A percentile compares a stretch with the other conserved stretches of the same genome.
Evolutionary conservation across 305 asterid genomes (phyloP).

Genomic region (Plantago coronopus): DNA sequence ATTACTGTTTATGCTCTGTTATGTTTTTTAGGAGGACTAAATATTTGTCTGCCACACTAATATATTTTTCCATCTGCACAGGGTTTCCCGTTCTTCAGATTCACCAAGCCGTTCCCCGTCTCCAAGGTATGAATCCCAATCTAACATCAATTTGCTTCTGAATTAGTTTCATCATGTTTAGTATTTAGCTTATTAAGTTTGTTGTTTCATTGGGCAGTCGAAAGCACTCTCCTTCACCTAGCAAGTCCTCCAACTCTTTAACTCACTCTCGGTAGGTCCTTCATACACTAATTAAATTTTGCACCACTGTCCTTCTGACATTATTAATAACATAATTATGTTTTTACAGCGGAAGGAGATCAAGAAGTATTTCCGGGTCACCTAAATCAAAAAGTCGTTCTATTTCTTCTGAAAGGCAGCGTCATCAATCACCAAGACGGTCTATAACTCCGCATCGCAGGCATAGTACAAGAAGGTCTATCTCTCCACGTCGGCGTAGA

Average conservation of each 20-base stretch:
- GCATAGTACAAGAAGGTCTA: conserved; percentile 44
- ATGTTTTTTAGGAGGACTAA: not conserved
- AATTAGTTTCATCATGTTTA: conserved; percentile 1
- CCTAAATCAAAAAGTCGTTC: conserved; percentile 54
- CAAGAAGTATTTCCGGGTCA: conserved; percentile 56
- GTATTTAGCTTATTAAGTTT: conserved; percentile 2
- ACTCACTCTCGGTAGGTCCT: conserved; percentile 36
- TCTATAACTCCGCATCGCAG: conserved; percentile 54
- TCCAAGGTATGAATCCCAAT: conserved; percentile 41
- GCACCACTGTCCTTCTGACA: conserved; percentile 1
- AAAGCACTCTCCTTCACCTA: conserved; percentile 43
- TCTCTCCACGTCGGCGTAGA: conserved; percentile 53
- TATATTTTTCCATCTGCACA: not conserved
- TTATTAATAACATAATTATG: conserved; percentile 19
- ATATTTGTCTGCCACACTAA: not conserved
- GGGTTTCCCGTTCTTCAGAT: conserved; percentile 46
- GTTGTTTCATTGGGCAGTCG: conserved; percentile 32
- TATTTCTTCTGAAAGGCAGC: conserved; percentile 48
- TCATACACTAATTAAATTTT: conserved; percentile 1
- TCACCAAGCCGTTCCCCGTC: conserved; percentile 50
- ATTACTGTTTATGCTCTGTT: not conserved
- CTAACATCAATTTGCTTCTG: conserved; percentile 6
- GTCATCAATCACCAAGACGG: conserved; percentile 44
- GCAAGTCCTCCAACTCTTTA: conserved; percentile 39
- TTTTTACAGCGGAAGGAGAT: conserved; percentile 49